Evolutionary conservation across 2,329 filamentous ascomycete genomes (phyloP).

Genomic region (Penicillium italicum): DNA sequence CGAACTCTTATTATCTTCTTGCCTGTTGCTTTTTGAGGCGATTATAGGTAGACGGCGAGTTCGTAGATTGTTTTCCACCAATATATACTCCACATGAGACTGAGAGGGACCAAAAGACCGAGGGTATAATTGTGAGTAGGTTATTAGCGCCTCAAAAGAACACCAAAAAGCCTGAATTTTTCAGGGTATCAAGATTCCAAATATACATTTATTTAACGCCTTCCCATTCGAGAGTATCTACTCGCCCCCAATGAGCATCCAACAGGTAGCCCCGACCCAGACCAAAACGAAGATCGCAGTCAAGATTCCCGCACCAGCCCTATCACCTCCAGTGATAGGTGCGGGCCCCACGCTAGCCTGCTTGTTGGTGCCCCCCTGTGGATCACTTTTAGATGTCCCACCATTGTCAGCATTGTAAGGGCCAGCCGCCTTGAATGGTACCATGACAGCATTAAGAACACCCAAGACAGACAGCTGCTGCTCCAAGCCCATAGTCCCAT

Average conservation of each 20-base stretch:
- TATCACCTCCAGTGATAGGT: conserved; percentile 23
- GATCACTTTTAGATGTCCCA: conserved; percentile 46
- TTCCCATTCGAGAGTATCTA: neutral
- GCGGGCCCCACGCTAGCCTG: conserved; percentile 1
- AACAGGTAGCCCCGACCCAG: conserved; percentile 1
- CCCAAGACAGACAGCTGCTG: conserved; percentile 65
- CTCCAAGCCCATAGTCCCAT: conserved; percentile 57
- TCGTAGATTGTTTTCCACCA: neutral
- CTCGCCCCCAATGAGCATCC: neutral
- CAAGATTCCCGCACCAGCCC: conserved; percentile 32
- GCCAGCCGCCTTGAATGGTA: conserved; percentile 48
- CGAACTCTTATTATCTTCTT: neutral
- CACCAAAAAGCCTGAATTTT: neutral
- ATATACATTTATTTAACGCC: neutral
- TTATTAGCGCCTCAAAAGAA: neutral
- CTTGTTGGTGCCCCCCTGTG: conserved; percentile 21
- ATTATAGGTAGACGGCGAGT: neutral
- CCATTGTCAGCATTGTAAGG: conserved; percentile 43
- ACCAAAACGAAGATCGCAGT: conserved; percentile 24
- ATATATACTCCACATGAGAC: neutral
- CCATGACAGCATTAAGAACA: conserved; percentile 58
- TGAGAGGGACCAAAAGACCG: neutral
- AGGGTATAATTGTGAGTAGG: neutral
- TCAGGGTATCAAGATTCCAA: neutral
- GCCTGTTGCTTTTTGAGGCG: neutral